Base-by-base conservation (phyloP, 352 stramenopile species). In the Globisporangium yorkense region DNA sequence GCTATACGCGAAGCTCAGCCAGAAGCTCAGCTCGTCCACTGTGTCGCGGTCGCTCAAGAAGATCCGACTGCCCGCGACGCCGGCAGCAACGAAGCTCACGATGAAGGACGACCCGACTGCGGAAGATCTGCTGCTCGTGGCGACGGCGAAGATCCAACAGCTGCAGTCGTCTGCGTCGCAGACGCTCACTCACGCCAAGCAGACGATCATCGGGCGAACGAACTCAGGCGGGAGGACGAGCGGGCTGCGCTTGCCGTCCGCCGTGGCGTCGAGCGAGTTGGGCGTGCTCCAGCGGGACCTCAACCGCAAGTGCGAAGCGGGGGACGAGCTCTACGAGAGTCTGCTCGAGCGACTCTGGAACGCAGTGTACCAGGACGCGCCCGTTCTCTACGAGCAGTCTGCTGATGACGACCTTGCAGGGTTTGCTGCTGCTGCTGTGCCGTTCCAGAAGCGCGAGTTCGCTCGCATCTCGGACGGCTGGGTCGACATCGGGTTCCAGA, bases 401-500 rank as follows among this genome's bases (percentile, higher is more conserved):
- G 44, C 1, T 7, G 8, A 21, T 7, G 20, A 6, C n/a, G 44
- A 49, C 20, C 21, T 15, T 10, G 20, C 8, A 13, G 20, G 8
- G n/a, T 3, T 10, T 12, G 18, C 7, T 4, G 44, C 49, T 35
- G 18, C 10, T 0, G 6, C 40, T 13, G n/a, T 24, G 33, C 27
- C 33, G 27, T 51, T 68, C 5, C 16, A 27, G 21, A 55, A 56
- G 20, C 61, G 65, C 7, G 35, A 57, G 2, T 94, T 84, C 33
- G 66, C 75, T 27, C 70, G 77, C 8, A 51, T 70, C 1, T 65
- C 62, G 8, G 79, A 87, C 9, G 70, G 81, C 16, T 95, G 85
- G 85, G 67, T 92, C 18, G 60, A 71, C 33, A 71, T 95, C 27
- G 85, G 83, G 15, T 93, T 95, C 62, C 85, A 95, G 47, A 79